Conservation (phyloP, 2,329 filamentous ascomycete species). For the Aspergillus fumigatiaffinis region DNA sequence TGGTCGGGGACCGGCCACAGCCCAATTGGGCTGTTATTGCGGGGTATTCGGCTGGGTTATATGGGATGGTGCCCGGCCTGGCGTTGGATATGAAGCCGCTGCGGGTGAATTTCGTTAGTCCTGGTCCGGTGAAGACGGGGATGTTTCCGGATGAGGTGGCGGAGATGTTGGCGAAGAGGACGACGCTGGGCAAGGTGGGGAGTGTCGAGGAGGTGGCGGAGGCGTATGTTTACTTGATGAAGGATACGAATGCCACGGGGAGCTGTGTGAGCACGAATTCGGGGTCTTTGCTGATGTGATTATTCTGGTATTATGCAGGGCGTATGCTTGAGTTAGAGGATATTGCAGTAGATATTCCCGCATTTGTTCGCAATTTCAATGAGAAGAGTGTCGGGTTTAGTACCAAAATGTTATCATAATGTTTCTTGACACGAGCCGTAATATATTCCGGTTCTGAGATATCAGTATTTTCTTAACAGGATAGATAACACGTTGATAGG, state of each 20-base stretch:
- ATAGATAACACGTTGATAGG: background rate
- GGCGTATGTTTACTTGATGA: slow-evolving; percentile 27
- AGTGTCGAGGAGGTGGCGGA: slow-evolving; percentile 23
- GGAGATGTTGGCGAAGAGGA: slow-evolving; percentile 1
- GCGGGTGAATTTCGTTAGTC: slow-evolving; percentile 41
- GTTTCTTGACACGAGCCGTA: background rate
- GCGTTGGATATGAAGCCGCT: slow-evolving; percentile 42
- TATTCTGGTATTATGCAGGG: background rate
- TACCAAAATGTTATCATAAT: background rate
- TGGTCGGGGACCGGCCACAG: slow-evolving; percentile 30
- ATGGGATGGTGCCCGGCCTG: slow-evolving; percentile 35
- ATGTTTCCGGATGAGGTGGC: slow-evolving; percentile 26
- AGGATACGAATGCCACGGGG: background rate
- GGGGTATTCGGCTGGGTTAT: slow-evolving; percentile 18
- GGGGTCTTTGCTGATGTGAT: background rate
- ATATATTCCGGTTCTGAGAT: too few relatives aligned
- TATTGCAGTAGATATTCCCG: too few relatives aligned
- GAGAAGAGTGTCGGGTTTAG: background rate
- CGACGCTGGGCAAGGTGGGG: background rate
- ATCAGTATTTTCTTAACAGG: background rate
- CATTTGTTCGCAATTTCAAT: background rate
- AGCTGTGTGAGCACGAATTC: background rate
- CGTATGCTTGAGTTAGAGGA: too few relatives aligned
- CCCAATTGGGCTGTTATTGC: slow-evolving; percentile 31
- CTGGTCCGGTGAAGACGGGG: slow-evolving; percentile 41